These are phyloP conservation scores for Candida labiduridarum DNA, from an alignment of 1,139 yeast species.

Conservation along the genomic window DNA sequence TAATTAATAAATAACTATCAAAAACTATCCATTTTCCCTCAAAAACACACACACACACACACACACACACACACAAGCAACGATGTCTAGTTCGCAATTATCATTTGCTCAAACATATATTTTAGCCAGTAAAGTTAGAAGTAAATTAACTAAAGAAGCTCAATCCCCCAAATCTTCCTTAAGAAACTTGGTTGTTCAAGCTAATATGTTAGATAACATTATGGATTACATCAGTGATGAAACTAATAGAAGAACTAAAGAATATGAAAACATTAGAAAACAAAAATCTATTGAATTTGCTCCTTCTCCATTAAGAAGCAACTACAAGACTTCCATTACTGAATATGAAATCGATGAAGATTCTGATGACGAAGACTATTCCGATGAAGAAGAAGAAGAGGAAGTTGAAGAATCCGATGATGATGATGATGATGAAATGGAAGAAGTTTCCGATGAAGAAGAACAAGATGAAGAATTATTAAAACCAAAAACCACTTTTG, in stretches of 20 bases:
- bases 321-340: constrained; percentile 26
- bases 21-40: no score
- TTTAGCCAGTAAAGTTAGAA: constrained; percentile 69
- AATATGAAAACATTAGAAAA: constrained; percentile 5
- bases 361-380: constrained; percentile 26
- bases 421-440: constrained; percentile 14
- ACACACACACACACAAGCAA: neutral
- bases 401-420: constrained; percentile 27
- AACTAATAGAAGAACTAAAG: constrained; percentile 27
- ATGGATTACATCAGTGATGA: constrained; percentile 54
- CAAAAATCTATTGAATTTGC: constrained; percentile 3
- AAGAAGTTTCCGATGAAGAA: constrained; percentile 15
- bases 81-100: constrained; percentile 21
- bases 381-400: constrained; percentile 17
- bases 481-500: neutral
- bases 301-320: constrained; percentile 6
- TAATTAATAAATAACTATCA: no score
- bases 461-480: constrained; percentile 14
- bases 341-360: constrained; percentile 43
- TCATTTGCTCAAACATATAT: constrained; percentile 61
- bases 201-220: constrained; percentile 70
- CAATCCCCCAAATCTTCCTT: constrained; percentile 60
- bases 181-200: constrained; percentile 69
- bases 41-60: no score
- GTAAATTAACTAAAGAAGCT: constrained; percentile 70